These are phyloP conservation scores for Aegilops umbellulata DNA, from an alignment of 176 grass and related monocot species.

Conservation along the genomic window DNA sequence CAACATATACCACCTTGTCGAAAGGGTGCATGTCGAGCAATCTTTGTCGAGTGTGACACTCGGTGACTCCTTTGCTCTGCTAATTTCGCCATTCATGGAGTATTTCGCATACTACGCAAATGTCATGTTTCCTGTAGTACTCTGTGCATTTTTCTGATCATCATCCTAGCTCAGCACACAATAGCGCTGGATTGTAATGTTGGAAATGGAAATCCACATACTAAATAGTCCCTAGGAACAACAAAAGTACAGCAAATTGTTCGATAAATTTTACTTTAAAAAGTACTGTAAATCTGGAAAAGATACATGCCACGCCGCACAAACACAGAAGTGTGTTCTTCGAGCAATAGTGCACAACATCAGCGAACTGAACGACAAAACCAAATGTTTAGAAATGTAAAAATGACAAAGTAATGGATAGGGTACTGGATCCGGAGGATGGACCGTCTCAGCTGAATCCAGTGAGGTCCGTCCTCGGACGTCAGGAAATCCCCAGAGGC, in stretches of 20 bases:
- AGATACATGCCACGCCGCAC: neutral
- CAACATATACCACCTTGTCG: too few species aligned
- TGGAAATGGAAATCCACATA: neutral
- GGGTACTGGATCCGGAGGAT: too few species aligned
- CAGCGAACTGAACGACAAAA: neutral
- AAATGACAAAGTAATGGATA: neutral
- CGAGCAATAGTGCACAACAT: neutral
- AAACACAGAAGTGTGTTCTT: neutral
- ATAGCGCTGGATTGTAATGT: neutral
- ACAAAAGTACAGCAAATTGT: neutral
- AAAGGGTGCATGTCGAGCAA: too few species aligned
- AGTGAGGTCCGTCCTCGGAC: neutral
- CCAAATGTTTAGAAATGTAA: too few species aligned
- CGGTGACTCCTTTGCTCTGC: too few species aligned
- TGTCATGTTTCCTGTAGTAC: too few species aligned
- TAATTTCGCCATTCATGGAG: too few species aligned
- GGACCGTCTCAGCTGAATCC: neutral
- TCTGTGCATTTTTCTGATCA: neutral
- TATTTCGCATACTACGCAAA: too few species aligned
- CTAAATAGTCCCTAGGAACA: neutral
- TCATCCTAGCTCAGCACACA: neutral
- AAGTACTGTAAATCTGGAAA: neutral
- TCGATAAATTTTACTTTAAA: neutral
- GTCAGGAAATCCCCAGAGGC: conserved; percentile 20
- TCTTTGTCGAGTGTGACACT: too few species aligned